Base-by-base conservation (phyloP, 306 rosid genomes). In the Gastrolobium villosum region DNA sequence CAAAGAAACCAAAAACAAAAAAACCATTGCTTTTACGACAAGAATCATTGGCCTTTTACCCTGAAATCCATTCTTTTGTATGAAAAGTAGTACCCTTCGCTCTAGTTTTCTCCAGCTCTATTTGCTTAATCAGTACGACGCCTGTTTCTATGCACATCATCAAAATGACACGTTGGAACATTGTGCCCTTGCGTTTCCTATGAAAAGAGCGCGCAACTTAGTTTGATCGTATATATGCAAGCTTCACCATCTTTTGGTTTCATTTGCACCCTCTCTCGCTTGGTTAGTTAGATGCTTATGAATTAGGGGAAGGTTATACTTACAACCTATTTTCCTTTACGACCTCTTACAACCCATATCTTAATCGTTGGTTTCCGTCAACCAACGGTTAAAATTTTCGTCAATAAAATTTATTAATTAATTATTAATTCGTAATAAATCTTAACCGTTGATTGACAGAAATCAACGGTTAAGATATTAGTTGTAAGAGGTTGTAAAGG, bases 11-110 rank as follows among this genome's bases (percentile, higher is more conserved):
- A 48, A 59, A 8, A 5, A n/a, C n/a, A n/a, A 39, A 69, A 34
- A 34, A 41, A 62, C 61, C 76, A 69, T 74, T 10, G 78, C 64
- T 74, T 82, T 72, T 55, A 52, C 31, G 49, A 60, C 73, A 74
- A 84, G 79, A 54, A 2, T 55, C 62, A 63, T 56, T 26, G 55
- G 45, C 56, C 63, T 64, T 71, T 77, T 57, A 13, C 30, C 69
- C 68, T 37, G 13, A 31, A 31, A 5, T 40, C 50, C 60, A 59
- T 76, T 62, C 49, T 40, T 49, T 60, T 72, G 31, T 39, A 32
- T 5, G 41, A 32, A 9, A 59, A 59, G 4, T 10, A 55, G 54
- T 55, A 43, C 30, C 3, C 35, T 15, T 73, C 26, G 9, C 10
- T 59, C 50, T 39, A 67, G 40, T 36, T 65, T 37, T 49, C 49